Evolutionary conservation across 2,329 filamentous ascomycete genomes (phyloP).

Genomic region (Ophiocordyceps unilateralis): DNA sequence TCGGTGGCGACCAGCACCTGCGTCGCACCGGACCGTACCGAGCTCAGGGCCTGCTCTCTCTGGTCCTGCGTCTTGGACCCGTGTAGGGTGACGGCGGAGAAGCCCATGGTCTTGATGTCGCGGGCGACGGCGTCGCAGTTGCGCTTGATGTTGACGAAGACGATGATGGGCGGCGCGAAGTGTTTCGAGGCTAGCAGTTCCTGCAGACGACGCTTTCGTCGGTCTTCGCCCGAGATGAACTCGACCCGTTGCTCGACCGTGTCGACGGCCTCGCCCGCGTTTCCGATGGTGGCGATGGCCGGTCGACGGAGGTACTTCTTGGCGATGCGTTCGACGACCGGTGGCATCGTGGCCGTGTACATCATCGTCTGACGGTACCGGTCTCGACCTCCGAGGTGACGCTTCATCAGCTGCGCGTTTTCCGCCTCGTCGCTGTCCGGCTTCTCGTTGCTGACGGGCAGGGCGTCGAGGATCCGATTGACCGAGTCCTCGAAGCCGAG

Average conservation of each 20-base stretch:
- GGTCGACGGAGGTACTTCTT: conserved; percentile 88
- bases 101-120: conserved; percentile 89
- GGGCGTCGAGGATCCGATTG: conserved; percentile 89
- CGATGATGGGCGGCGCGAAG: conserved; percentile 82
- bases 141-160: conserved; percentile 99
- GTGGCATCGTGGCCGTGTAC: conserved; percentile 98
- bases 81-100: conserved; percentile 77
- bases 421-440: conserved; percentile 88
- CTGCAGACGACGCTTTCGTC: conserved; percentile 85
- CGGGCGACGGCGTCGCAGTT: conserved; percentile 92
- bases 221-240: conserved; percentile 79
- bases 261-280: conserved; percentile 87
- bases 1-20: conserved; percentile 93
- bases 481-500: conserved; percentile 95
- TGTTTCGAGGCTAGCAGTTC: conserved; percentile 71
- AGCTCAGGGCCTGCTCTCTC: conserved; percentile 77
- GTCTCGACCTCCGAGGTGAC: conserved; percentile 55
- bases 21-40: conserved; percentile 63
- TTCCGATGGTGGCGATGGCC: conserved; percentile 87
- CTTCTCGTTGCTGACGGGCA: conserved; percentile 87
- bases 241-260: conserved; percentile 96
- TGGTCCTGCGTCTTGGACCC: conserved; percentile 96
- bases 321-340: conserved; percentile 85
- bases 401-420: conserved; percentile 68
- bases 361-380: conserved; percentile 98